Conservation (phyloP, 2,329 filamentous ascomycete genomes). For the Penicillium rolfsii region DNA sequence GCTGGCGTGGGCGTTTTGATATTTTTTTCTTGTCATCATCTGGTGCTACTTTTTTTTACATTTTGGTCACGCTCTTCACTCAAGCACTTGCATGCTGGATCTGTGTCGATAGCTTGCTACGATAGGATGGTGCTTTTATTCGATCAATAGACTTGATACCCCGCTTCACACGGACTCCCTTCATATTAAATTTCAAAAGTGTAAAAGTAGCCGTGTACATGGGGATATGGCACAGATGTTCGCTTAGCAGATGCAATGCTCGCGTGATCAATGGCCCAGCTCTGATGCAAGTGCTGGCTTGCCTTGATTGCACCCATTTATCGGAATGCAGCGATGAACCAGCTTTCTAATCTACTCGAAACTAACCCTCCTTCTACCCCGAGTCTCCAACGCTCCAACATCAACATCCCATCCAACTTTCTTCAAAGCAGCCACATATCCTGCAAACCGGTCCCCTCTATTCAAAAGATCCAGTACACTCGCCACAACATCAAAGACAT, state of each 20-base stretch:
- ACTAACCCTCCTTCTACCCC: slow-evolving; percentile 50
- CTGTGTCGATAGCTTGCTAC: slow-evolving; percentile 28
- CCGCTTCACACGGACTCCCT: slow-evolving; percentile 14
- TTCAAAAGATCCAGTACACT: slow-evolving; percentile 49
- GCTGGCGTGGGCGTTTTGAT: slow-evolving; percentile 17
- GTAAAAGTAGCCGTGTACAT: neutral
- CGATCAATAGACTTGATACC: slow-evolving; percentile 33
- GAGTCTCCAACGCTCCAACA: slow-evolving; percentile 68
- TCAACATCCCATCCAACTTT: slow-evolving; percentile 68
- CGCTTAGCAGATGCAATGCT: too few relatives aligned
- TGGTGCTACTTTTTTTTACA: slow-evolving; percentile 13
- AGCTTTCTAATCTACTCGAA: neutral
- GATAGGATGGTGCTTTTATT: slow-evolving; percentile 21
- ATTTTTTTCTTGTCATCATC: slow-evolving; percentile 16
- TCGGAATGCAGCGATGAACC: too few relatives aligned
- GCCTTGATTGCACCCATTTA: too few relatives aligned
- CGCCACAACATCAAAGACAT: slow-evolving; percentile 38
- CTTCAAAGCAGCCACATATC: slow-evolving; percentile 47
- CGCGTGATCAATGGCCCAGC: too few relatives aligned
- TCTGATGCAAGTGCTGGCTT: too few relatives aligned
- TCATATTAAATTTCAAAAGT: neutral
- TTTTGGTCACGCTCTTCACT: slow-evolving; percentile 8
- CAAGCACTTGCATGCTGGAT: slow-evolving; percentile 15
- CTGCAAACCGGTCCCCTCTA: slow-evolving; percentile 48
- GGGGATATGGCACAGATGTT: neutral